Evolutionary conservation across 257 asterid genomes (phyloP), one percentile per base, ranked within the genome.

Genomic region (Gynochthodes officinalis): DNA sequence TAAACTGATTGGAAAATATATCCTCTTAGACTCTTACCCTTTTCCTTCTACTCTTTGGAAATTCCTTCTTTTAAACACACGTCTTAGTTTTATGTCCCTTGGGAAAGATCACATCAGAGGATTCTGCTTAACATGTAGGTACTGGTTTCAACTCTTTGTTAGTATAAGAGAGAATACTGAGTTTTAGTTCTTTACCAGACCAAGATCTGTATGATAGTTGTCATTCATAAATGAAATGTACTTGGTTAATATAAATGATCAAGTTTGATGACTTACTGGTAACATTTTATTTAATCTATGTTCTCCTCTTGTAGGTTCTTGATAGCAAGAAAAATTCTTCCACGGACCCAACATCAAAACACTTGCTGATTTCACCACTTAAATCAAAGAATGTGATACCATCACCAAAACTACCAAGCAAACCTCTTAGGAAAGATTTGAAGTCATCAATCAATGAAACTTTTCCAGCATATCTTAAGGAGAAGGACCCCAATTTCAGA

Each of bases 331-430:
- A 83, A 74, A 74, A 67, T 49, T 55, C 80, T 40, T 77, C 69
- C 37, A 64, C 64, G 21, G 86, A 80, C 65, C 66, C 80, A 2
- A 71, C 65, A 61, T 78, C 82, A 58, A 88, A 81, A 69, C 79
- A 60, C 69, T 72, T 82, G 8, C 75, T 68, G 33, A 50, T 81
- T 82, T 84, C 85, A 39, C 97, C 96, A n/a, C 95, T 89, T 44
- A 83, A 81, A 75, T 79, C 73, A 82, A 90, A 91, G 81, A 88
- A 93, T 71, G 72, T 74, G 63, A 69, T 82, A 12, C 72, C 75
- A 33, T 86, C 94, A n/a, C 92, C 93, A 52, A 86, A 88, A 80
- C 54, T 54, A 48, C 48, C 64, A 60, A 67, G 79, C 66, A 88
- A 84, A 78, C 81, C 82, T 27, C 6, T 42, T 15, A 80, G 54